These are phyloP conservation scores for Solanum aculeatissimum DNA, from an alignment of 305 asterid genomes.

Conservation along the genomic window DNA sequence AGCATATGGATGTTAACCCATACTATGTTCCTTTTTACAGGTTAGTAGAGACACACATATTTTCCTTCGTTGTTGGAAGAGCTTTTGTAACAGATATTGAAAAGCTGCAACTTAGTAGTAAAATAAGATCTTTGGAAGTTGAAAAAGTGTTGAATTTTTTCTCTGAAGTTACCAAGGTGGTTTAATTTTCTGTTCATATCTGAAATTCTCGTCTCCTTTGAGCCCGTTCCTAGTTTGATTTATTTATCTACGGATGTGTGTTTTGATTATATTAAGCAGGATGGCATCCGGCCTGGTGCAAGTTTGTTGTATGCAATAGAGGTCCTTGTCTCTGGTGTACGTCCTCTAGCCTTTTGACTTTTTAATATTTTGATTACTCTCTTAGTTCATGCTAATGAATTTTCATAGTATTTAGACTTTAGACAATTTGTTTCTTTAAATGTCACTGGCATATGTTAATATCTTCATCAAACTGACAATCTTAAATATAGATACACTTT, in stretches of 20 bases:
- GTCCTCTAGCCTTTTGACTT: conserved; percentile 17
- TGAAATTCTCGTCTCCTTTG: conserved; percentile 6
- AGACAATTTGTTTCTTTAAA: background rate
- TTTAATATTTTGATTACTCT: background rate
- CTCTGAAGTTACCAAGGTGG: conserved; percentile 78
- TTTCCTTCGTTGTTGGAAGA: conserved; percentile 98
- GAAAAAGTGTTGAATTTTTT: conserved; percentile 70
- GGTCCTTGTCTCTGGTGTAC: conserved; percentile 91
- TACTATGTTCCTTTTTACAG: conserved; percentile 33
- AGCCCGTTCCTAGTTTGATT: conserved; percentile 2
- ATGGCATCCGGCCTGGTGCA: conserved; percentile 80
- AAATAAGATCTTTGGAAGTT: conserved; percentile 81
- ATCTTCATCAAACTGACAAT: background rate
- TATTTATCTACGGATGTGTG: background rate
- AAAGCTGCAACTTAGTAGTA: conserved; percentile 91
- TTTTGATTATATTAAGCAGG: conserved; percentile 37
- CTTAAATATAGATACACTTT: background rate
- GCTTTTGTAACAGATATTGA: conserved; percentile 96
- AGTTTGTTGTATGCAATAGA: conserved; percentile 89
- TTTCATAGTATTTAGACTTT: background rate
- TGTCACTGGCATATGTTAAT: background rate
- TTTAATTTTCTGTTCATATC: conserved; percentile 2
- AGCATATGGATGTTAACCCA: background rate
- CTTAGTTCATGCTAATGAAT: background rate
- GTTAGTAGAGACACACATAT: conserved; percentile 97